phyloP scores from a whole-genome alignment of 2,329 filamentous ascomycete species.

The Aspergillus japonicus region DNA sequence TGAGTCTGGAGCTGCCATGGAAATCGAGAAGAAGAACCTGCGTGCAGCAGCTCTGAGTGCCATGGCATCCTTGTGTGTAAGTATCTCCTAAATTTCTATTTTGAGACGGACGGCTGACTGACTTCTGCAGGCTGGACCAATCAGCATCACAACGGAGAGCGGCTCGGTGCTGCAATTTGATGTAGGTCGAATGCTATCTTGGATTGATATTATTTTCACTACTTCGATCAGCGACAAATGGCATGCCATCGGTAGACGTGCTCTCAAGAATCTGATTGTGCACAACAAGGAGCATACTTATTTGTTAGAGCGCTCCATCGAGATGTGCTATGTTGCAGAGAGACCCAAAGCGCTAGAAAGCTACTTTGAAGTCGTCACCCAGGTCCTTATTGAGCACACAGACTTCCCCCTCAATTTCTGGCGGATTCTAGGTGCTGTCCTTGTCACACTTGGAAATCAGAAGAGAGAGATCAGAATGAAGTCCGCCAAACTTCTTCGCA shows the following conservation, averaged over 20 bases:
- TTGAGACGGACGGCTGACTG: constrained; percentile 13
- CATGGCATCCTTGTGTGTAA: constrained; percentile 89
- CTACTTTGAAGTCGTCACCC: constrained; percentile 89
- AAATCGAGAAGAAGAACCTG: constrained; percentile 93
- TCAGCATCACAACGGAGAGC: constrained; percentile 84
- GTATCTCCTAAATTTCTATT: constrained; percentile 39
- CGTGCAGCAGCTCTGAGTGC: constrained; percentile 87
- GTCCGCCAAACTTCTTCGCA: constrained; percentile 75
- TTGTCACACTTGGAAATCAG: constrained; percentile 91
- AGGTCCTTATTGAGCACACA: constrained; percentile 79
- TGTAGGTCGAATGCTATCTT: constrained; percentile 84
- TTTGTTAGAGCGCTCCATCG: constrained; percentile 83
- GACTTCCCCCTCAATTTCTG: constrained; percentile 84
- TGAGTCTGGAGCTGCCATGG: constrained; percentile 77
- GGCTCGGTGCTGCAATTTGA: constrained; percentile 88
- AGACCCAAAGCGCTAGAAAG: constrained; percentile 82
- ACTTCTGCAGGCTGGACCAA: constrained; percentile 57
- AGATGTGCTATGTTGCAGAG: constrained; percentile 83
- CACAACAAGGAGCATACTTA: constrained; percentile 87
- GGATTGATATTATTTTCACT: constrained; percentile 94
- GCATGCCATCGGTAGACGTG: constrained; percentile 83
- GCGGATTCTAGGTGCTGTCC: constrained; percentile 81
- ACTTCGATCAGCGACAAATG: constrained; percentile 80
- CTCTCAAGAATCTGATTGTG: constrained; percentile 82
- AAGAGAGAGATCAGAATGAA: constrained; percentile 86